phyloP scores from a whole-genome alignment of 495 filamentous ascomycete genomes.

The Aspergillus haitiensis region DNA sequence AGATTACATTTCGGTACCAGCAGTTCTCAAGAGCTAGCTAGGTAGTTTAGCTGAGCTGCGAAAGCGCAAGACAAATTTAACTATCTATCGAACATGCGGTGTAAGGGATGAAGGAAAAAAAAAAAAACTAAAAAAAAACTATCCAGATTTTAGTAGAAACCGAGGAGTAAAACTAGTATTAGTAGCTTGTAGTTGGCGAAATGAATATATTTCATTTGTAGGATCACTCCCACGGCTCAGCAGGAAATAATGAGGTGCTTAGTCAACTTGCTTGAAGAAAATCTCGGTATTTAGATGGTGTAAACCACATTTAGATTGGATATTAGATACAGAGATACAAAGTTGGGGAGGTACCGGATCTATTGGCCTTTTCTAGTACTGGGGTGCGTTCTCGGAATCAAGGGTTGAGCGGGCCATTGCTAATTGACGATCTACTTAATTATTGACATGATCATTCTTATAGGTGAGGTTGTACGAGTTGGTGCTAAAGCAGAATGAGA shows the following conservation, averaged over 20 bases:
- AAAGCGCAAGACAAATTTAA: neutral
- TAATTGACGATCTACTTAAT: slow-evolving; percentile 4
- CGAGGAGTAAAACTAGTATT: neutral
- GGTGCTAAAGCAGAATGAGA: too few species aligned
- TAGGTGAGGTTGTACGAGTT: neutral
- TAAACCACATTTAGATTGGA: neutral
- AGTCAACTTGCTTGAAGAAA: too few species aligned
- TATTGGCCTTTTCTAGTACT: neutral
- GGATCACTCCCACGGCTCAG: too few species aligned
- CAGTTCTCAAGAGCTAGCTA: neutral
- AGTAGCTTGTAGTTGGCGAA: neutral
- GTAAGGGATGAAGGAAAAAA: neutral
- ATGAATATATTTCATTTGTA: neutral
- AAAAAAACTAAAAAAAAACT: neutral
- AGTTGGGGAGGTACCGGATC: neutral
- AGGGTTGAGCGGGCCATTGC: neutral
- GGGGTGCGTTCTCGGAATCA: slow-evolving; percentile 1
- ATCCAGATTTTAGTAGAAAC: neutral
- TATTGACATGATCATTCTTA: neutral
- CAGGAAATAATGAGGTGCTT: too few species aligned
- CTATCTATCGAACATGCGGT: slow-evolving; percentile 15
- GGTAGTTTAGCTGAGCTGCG: neutral
- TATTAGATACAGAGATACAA: neutral
- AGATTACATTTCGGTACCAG: slow-evolving; percentile 13
- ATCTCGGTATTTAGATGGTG: neutral